A percentile compares a stretch with the other conserved stretches of the same genome.
Conservation (phyloP, 805 yeast genomes). For the Yarrowia sp. region DNA sequence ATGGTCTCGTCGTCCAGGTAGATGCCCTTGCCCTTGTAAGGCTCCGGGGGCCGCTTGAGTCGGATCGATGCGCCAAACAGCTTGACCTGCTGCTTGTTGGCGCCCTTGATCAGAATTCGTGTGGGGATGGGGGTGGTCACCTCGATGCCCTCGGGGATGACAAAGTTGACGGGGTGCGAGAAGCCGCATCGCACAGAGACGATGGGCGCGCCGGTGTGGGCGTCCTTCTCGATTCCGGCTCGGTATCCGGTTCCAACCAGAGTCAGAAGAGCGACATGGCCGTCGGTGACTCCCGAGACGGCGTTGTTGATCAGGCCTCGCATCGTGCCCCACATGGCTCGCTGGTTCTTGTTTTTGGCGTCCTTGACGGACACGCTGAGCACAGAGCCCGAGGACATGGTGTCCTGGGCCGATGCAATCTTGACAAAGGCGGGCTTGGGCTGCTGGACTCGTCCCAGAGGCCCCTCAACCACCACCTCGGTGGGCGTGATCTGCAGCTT, state of each 20-base stretch:
- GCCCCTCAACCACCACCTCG: conserved; percentile 16
- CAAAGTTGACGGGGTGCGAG: conserved; percentile 72
- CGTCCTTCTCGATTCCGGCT: conserved; percentile 64
- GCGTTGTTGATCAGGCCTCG: conserved; percentile 76
- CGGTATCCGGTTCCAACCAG: conserved; percentile 98
- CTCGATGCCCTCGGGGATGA: conserved; percentile 71
- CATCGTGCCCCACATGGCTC: conserved; percentile 93
- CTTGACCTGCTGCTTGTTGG: conserved; percentile 81
- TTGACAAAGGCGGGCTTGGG: conserved; percentile 15
- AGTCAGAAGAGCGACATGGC: conserved; percentile 81
- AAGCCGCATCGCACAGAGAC: conserved; percentile 84
- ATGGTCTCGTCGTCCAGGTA: conserved; percentile 89
- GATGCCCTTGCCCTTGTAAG: conserved; percentile 97
- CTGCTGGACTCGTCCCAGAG: conserved; percentile 12
- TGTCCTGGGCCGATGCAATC: not conserved
- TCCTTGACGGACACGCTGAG: conserved; percentile 54
- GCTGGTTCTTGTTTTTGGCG: conserved; percentile 60
- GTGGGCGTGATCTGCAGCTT: conserved; percentile 6
- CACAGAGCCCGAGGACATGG: conserved; percentile 1
- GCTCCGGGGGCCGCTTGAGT: conserved; percentile 91
- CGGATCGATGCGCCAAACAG: conserved; percentile 86
- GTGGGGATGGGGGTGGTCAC: conserved; percentile 84
- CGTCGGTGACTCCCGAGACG: conserved; percentile 86
- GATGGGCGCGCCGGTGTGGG: conserved; percentile 46
- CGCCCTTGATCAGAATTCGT: conserved; percentile 79